phyloP scores from a whole-genome alignment of 2,329 filamentous ascomycete genomes.

The Botrytis medusae region DNA sequence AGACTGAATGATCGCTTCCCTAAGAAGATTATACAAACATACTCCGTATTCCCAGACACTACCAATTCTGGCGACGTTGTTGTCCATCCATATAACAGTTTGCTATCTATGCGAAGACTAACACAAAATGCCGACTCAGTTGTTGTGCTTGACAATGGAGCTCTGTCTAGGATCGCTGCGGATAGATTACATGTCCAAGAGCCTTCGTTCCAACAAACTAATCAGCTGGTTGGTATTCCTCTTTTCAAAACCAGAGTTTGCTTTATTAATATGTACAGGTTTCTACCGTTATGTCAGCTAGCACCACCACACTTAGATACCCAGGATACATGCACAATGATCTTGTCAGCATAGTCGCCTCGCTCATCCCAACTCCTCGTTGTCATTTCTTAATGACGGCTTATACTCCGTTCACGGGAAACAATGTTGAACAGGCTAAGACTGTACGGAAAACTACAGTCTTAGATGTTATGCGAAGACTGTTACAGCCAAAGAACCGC shows the following conservation, averaged over 20 bases:
- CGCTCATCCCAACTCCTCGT: constrained; percentile 90
- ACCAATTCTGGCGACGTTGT: constrained; percentile 86
- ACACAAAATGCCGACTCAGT: constrained; percentile 98
- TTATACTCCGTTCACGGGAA: constrained; percentile 95
- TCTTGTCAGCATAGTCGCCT: constrained; percentile 93
- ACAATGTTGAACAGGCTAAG: constrained; percentile 95
- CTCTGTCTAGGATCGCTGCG: constrained; percentile 87
- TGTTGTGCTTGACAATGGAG: constrained; percentile 94
- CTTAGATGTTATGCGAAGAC: constrained; percentile 91
- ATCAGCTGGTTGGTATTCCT: constrained; percentile 68
- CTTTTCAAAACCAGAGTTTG: constrained; percentile 22
- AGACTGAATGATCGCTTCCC: constrained; percentile 95
- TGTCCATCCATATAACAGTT: constrained; percentile 96
- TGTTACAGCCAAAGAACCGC: constrained; percentile 96
- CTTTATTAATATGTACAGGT: constrained; percentile 51
- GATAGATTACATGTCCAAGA: constrained; percentile 93
- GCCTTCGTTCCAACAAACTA: constrained; percentile 95
- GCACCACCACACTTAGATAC: constrained; percentile 93
- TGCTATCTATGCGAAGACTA: constrained; percentile 84
- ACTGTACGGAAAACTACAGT: constrained; percentile 98
- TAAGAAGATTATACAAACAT: constrained; percentile 98
- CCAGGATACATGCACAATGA: constrained; percentile 99
- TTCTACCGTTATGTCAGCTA: constrained; percentile 97
- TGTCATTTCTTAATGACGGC: constrained; percentile 99
- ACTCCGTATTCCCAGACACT: constrained; percentile 96